Conservation (phyloP, 345 rosid species). For the Citrus maxima region DNA sequence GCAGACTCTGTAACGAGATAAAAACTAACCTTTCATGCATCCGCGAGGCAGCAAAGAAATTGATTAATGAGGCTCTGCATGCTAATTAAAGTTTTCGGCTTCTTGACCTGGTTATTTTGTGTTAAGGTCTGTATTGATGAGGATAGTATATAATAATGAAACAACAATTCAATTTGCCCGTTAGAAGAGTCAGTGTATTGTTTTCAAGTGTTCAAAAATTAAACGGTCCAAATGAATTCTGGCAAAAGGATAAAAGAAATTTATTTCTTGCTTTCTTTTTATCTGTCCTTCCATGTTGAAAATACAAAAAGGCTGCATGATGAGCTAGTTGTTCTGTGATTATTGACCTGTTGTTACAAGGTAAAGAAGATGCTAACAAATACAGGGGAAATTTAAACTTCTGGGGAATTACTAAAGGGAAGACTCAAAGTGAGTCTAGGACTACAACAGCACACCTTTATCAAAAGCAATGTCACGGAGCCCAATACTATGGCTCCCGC, state of each 20-base stretch:
- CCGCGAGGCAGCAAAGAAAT: slow-evolving; percentile 58
- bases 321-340: slow-evolving; percentile 6
- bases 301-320: background rate
- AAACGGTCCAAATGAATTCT: background rate
- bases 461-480: slow-evolving; percentile 17
- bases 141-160: background rate
- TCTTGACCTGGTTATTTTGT: background rate
- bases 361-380: background rate
- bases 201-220: background rate
- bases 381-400: background rate
- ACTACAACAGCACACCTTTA: slow-evolving; percentile 21
- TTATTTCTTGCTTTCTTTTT: background rate
- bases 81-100: slow-evolving; percentile 9
- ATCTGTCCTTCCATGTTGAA: background rate
- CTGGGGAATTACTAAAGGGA: slow-evolving; percentile 8
- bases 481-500: slow-evolving; percentile 22
- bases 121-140: background rate
- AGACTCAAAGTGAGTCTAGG: slow-evolving; percentile 16
- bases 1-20: slow-evolving; percentile 71
- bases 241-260: background rate
- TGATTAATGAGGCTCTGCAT: slow-evolving; percentile 15
- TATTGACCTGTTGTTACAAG: background rate
- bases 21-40: slow-evolving; percentile 62
- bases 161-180: background rate
- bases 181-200: background rate